phyloP scores from a whole-genome alignment of 306 rosid genomes.

The Castanopsis chinensis region DNA sequence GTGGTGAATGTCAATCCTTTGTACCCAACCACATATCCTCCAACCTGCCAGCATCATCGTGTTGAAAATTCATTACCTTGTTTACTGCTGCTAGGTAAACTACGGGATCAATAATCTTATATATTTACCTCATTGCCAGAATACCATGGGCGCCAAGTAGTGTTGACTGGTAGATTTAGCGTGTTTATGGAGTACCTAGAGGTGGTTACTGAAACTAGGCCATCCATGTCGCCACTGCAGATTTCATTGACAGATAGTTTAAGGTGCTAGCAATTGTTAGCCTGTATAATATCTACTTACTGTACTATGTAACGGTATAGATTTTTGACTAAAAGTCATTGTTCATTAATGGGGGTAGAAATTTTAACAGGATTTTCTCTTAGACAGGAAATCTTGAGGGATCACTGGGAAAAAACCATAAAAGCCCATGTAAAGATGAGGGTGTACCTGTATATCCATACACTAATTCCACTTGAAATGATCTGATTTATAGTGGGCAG shows the following conservation, averaged over 20 bases:
- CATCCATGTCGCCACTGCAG: slow-evolving; percentile 65
- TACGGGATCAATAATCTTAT: not conserved
- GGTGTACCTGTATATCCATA: slow-evolving; percentile 28
- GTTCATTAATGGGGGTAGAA: not conserved
- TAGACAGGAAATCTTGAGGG: not conserved
- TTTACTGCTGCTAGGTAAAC: not conserved
- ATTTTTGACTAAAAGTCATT: not conserved
- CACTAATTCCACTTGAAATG: slow-evolving; percentile 28
- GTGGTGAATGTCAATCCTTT: slow-evolving; percentile 48
- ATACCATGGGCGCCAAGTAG: slow-evolving; percentile 60
- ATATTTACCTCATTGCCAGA: slow-evolving; percentile 41
- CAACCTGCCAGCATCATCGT: slow-evolving; percentile 42
- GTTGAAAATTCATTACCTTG: not conserved
- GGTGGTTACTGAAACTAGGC: slow-evolving; percentile 53
- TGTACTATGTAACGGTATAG: no score
- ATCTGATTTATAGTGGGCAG: slow-evolving; percentile 29
- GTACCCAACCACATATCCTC: slow-evolving; percentile 62
- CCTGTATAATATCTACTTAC: no score
- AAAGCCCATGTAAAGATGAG: not conserved
- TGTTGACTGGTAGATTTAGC: slow-evolving; percentile 30
- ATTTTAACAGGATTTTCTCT: not conserved
- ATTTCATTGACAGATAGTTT: slow-evolving; percentile 1
- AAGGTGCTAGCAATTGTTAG: not conserved
- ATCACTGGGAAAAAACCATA: not conserved
- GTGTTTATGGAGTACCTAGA: slow-evolving; percentile 45